Evolutionary conservation across 129 eudicot species (phyloP), one percentile per base, ranked within the genome.

Genomic region (sunflower (Helianthus annuus)): DNA sequence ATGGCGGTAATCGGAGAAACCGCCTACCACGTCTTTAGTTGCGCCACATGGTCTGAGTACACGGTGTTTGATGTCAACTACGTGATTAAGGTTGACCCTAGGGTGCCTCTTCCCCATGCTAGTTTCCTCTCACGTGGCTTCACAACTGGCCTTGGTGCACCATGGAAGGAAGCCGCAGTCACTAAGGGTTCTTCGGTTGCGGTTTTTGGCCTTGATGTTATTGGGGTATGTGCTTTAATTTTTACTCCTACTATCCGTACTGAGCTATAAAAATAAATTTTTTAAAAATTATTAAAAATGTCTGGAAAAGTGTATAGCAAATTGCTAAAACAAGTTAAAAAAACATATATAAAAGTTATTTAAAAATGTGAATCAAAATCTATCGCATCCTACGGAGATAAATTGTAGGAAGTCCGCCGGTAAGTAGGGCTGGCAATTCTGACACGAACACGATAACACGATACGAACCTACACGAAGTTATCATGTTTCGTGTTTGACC

Each of bases 21-120:
- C 10, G 49, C 79, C 22, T 87, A 81, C 79, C 85, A 87, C 69
- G 55, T 16, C 44, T 71, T 84, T 12, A 76, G 72, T 67, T 84
- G 87, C 76, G 79, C 89, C 7, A 87, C 92, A 2, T 87, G 92
- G 92, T 84, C 89, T 0, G 89, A 87, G 40, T 84, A 87, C 55
- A 74, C 45, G 42, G 92, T 87, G 7, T 51, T 87, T 4, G 79
- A 84, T 34, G 78, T 69, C 13, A 69, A 75, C 55, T 81, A 78
- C 16, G 81, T 79, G 17, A 64, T 87, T 19, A 87, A 87, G 70
- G 69, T 83, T 48, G 89, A 87, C 53, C 81, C 80, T 0, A 73
- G 77, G 64, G 45, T 81, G 7, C 69, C 89, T 44, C 79, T 79
- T 17, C 76, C 77, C 0, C 83, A 84, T 53, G 92, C 83, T 3